Evolutionary conservation across 306 rosid genomes (phyloP).

Genomic region (Quercus variabilis): DNA sequence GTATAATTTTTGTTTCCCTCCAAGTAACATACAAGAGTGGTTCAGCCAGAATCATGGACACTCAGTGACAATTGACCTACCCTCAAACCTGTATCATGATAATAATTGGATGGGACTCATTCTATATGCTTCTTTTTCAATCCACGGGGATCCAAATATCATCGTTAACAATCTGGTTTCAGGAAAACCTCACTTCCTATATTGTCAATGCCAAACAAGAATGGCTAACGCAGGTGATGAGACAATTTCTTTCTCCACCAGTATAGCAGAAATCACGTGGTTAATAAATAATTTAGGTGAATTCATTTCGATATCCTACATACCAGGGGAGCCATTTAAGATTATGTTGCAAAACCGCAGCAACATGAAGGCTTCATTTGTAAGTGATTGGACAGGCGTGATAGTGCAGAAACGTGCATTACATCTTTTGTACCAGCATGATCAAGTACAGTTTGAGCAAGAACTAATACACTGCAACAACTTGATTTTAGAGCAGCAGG

Average conservation of each 20-base stretch:
- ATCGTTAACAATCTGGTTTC: neutral
- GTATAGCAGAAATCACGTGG: neutral
- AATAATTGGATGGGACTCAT: neutral
- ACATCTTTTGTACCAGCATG: neutral
- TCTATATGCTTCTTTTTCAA: neutral
- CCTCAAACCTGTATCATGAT: neutral
- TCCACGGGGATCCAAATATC: neutral
- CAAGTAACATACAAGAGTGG: neutral
- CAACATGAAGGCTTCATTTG: neutral
- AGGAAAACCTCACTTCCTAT: neutral
- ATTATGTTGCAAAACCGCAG: neutral
- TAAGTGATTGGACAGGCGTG: neutral
- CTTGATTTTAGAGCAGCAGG: too few relatives aligned
- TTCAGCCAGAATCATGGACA: neutral
- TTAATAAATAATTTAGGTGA: neutral
- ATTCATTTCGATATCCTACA: neutral
- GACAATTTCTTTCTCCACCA: neutral
- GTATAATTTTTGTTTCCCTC: neutral
- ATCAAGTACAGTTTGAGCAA: neutral
- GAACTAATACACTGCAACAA: too few relatives aligned
- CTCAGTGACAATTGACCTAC: neutral
- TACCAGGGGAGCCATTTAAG: neutral
- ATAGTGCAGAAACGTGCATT: neutral
- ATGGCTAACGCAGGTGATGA: neutral
- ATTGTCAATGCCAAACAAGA: neutral